Conservation (phyloP, 1,284 basidiomycete species). For the Austroboletus novae-zelandiae region DNA sequence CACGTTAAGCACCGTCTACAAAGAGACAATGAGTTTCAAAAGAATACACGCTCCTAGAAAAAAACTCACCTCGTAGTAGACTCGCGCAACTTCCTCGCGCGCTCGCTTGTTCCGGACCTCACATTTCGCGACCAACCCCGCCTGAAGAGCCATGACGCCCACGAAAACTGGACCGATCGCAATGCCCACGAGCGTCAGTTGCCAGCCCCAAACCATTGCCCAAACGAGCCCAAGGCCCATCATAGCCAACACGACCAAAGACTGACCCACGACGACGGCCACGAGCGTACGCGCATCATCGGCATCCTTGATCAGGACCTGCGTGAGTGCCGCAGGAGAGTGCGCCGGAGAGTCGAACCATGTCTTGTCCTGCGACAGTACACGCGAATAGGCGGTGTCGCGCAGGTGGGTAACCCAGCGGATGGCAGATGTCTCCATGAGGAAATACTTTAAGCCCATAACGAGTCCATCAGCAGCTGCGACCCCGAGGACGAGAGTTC, state of each 20-base stretch:
- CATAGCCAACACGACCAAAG: constrained; percentile 78
- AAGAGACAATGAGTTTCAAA: neutral
- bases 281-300: constrained; percentile 87
- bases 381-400: constrained; percentile 50
- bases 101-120: constrained; percentile 82
- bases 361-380: constrained; percentile 84
- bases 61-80: constrained; percentile 77
- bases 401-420: constrained; percentile 78
- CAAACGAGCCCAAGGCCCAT: constrained; percentile 80
- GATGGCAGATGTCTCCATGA: constrained; percentile 75
- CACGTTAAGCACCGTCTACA: constrained; percentile 78
- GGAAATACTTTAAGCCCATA: constrained; percentile 70
- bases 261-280: constrained; percentile 72
- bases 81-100: constrained; percentile 81
- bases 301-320: constrained; percentile 84
- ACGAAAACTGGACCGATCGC: constrained; percentile 87
- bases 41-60: neutral
- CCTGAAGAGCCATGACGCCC: constrained; percentile 70
- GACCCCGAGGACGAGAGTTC: constrained; percentile 68
- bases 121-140: constrained; percentile 63
- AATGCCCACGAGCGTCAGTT: constrained; percentile 88
- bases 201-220: constrained; percentile 89
- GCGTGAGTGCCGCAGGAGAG: constrained; percentile 65
- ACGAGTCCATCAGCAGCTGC: constrained; percentile 76
- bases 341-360: constrained; percentile 84